Base-by-base conservation (phyloP, 176 grass and related monocot species). In the Dendrocalamus sinicus region DNA sequence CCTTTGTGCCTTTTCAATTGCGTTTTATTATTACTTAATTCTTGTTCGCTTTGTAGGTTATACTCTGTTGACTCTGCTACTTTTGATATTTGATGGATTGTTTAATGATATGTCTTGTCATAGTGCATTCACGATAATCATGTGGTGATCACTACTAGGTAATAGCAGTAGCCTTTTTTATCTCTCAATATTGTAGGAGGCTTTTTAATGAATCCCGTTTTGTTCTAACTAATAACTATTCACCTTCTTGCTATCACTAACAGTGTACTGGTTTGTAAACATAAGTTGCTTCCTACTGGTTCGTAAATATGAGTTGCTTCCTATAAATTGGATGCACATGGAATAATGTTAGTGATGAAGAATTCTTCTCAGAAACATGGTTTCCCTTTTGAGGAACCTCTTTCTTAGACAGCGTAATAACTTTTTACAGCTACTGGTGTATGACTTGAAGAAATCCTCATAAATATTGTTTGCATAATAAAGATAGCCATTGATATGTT, bases 11-110 rank as follows among this genome's bases (percentile, higher is more conserved):
- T 52, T 77, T 82, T 92, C 32, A 44, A 74, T 75, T 81, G 39
- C 77, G 80, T 52, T 58, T 77, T 67, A 63, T 82, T 53, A 51
- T 94, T 84, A 76, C 75, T 85, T 84, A 20, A 66, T 91, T 94
- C 66, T 53, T 89, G 35, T 67, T 55, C 39, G 10, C 28, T 76
- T 75, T 76, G 54, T 89, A 92, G 85, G 78, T 78, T 89, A 70
- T 73, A 91, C 68, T 28, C 17, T 81, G 70, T 75, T 84, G 62
- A 79, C 39, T 23, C 26, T 85, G 69, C 58, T 81, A 58, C 45
- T 1, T 73, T 68, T 59, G 59, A 88, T 57, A 86, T 74, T 78
- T 75, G 63, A 76, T 88, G 81, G 75, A 84, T 87, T 84, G 75
- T 50, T 84, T 70, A 59, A 75, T 67, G 59, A 73, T 70, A 44